Evolutionary conservation across 2,329 filamentous ascomycete species (phyloP), one percentile per base, ranked within the genome.

Genomic region (Pseudonectria buxi): DNA sequence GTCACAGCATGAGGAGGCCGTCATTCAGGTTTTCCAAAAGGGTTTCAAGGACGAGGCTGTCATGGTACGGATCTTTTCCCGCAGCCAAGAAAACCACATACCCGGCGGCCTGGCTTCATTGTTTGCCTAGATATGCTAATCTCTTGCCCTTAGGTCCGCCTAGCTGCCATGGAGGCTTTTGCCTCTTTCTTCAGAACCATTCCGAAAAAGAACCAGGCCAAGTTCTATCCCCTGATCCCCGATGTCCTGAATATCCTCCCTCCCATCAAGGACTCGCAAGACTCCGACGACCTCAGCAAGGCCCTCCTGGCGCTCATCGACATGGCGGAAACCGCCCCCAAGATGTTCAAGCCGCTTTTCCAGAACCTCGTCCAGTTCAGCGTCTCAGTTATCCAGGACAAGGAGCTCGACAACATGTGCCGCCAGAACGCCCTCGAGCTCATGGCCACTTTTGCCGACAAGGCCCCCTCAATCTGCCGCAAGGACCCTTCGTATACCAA

Each of bases 331-430:
- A 76, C 83, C n/a, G 84, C 86, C 14, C 88, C 90, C 14, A 94
- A 92, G 65, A 96, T 96, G 89, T 98, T 98, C 69, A 94, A 92
- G 65, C 76, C 75, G 14, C 72, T 94, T n/a, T 98, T 98, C 68
- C 83, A 84, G 56, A 89, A 87, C 54, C 73, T 98, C 4, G 90
- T 96, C 33, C 81, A 86, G 50, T 95, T 98, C 64, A 90, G 83
- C 59, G 81, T 96, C 41, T 87, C 86, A 6, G 88, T 96, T 39
- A 86, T 98, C 49, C 86, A 94, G 53, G 90, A 98, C 60, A 96
- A 96, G 67, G 89, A 96, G 43, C 74, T 98, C 14, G 83, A 81
- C 43, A 89, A 95, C 55, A 76, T 89, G 48, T 86, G 87, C 43
- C 81, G 92, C 41, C 92, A 98, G 62, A 96, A 96, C 57, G 88